These are phyloP conservation scores for Domatiomyces catenatus DNA, from an alignment of 2,329 filamentous ascomycete genomes.

Conservation along the genomic window DNA sequence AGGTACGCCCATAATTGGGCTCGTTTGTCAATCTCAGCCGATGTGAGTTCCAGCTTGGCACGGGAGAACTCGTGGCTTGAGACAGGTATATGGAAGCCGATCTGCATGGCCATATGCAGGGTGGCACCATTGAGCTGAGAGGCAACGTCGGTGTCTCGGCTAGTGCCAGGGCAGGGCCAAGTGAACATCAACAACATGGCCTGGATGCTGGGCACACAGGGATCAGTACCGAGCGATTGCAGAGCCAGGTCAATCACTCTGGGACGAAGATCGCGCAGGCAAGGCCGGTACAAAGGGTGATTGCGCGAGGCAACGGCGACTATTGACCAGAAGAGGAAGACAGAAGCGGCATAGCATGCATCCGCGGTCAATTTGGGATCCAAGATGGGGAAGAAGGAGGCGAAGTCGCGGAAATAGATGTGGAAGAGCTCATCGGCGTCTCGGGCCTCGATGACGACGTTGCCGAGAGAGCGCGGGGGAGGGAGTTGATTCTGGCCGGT, in stretches of 20 bases:
- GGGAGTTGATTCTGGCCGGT: constrained; percentile 25
- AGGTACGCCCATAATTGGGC: constrained; percentile 28
- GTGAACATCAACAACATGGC: constrained; percentile 25
- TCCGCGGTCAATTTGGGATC: constrained; percentile 46
- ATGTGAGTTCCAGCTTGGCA: constrained; percentile 20
- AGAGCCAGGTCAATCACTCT: constrained; percentile 18
- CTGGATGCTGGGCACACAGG: constrained; percentile 24
- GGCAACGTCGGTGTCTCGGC: constrained; percentile 20
- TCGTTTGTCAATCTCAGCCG: constrained; percentile 24
- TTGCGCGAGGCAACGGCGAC: constrained; percentile 32
- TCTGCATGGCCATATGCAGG: constrained; percentile 29
- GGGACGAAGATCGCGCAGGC: not conserved
- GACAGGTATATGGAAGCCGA: constrained; percentile 28
- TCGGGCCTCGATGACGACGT: not conserved
- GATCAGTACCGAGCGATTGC: constrained; percentile 18
- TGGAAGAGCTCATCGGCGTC: not conserved
- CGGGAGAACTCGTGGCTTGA: constrained; percentile 29
- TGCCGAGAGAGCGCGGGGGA: constrained; percentile 17
- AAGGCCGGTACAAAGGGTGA: not conserved
- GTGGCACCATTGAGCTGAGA: constrained; percentile 25
- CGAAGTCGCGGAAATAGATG: constrained; percentile 27
- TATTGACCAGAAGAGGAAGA: constrained; percentile 45
- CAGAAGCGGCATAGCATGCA: constrained; percentile 46
- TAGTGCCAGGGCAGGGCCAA: constrained; percentile 27
- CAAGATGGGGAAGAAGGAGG: constrained; percentile 25